Evolutionary conservation across 1,284 basidiomycete species (phyloP).

Genomic region (Ustilago shanxiensis): DNA sequence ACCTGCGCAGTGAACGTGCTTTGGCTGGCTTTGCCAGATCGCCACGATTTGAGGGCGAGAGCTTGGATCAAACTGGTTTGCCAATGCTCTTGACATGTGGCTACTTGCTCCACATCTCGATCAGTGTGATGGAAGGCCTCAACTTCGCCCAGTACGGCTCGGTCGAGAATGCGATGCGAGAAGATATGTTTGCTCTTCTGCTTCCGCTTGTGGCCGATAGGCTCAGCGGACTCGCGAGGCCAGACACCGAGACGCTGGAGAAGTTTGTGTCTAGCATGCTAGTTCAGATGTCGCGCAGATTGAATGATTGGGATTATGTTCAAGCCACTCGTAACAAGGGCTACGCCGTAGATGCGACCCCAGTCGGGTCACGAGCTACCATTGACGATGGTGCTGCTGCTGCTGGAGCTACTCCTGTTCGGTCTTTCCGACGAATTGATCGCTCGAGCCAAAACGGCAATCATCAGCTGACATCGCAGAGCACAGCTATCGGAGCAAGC

Average conservation of each 20-base stretch:
- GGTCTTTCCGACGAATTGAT: no score
- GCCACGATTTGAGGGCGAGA: slow-evolving; percentile 14
- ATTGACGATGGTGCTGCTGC: not conserved
- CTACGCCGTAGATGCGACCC: not conserved
- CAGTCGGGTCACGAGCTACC: not conserved
- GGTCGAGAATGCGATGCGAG: slow-evolving; percentile 12
- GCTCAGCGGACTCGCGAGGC: not conserved
- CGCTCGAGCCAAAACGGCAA: not conserved
- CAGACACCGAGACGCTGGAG: slow-evolving; percentile 14
- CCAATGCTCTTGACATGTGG: slow-evolving; percentile 27
- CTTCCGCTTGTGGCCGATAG: slow-evolving; percentile 17
- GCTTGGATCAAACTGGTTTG: slow-evolving; percentile 16
- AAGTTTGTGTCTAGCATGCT: slow-evolving; percentile 27
- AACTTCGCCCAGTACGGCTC: slow-evolving; percentile 11
- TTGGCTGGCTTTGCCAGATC: slow-evolving; percentile 15
- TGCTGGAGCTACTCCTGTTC: no score
- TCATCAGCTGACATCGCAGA: slow-evolving; percentile 6
- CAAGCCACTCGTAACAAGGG: not conserved
- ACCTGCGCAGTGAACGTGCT: slow-evolving; percentile 9
- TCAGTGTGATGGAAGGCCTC: slow-evolving; percentile 17
- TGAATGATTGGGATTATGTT: slow-evolving; percentile 10
- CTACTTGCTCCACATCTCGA: slow-evolving; percentile 27
- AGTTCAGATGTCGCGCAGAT: slow-evolving; percentile 14
- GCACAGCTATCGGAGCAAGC: not conserved
- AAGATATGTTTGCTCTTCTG: slow-evolving; percentile 21